Percentiles rank a stretch among this genome's conserved stretches.
Evolutionary conservation across 257 asterid genomes (phyloP).

Genomic region (Fraxinus americana): DNA sequence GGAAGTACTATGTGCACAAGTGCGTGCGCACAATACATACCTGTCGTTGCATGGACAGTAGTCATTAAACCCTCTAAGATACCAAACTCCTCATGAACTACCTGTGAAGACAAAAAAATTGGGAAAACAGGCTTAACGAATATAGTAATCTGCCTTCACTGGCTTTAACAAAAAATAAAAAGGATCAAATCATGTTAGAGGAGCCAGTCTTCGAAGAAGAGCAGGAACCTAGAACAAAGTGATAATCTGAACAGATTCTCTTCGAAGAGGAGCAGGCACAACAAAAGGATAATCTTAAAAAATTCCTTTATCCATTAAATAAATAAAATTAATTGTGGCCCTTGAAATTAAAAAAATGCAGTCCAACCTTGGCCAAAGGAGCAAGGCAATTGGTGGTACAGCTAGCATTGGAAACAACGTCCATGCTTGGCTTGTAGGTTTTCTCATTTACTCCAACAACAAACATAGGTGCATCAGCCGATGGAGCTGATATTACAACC

Average conservation of each 20-base stretch:
- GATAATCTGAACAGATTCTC: not conserved
- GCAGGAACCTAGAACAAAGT: conserved; percentile 7
- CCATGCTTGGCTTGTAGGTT: conserved; percentile 86
- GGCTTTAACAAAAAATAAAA: not conserved
- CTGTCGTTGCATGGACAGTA: conserved; percentile 99
- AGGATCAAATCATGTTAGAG: not conserved
- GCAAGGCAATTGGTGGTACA: conserved; percentile 99
- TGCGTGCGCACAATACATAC: conserved; percentile 32
- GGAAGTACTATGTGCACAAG: not conserved
- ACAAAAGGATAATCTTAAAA: not conserved
- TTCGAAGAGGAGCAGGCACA: not conserved
- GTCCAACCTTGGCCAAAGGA: conserved; percentile 91
- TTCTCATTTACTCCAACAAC: conserved; percentile 96
- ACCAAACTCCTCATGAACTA: conserved; percentile 97
- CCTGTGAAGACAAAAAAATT: conserved; percentile 46
- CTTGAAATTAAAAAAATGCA: conserved; percentile 10
- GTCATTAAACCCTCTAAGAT: conserved; percentile 96
- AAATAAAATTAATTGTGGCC: not conserved
- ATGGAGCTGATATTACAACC: conserved; percentile 97
- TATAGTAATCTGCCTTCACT: not conserved
- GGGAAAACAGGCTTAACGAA: conserved; percentile 1
- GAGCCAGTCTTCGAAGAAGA: not conserved
- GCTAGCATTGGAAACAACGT: conserved; percentile 97
- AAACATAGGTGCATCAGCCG: conserved; percentile 99
- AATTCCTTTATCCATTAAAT: not conserved